Conservation (phyloP, 805 yeast species). For the Candida tallmaniae region DNA sequence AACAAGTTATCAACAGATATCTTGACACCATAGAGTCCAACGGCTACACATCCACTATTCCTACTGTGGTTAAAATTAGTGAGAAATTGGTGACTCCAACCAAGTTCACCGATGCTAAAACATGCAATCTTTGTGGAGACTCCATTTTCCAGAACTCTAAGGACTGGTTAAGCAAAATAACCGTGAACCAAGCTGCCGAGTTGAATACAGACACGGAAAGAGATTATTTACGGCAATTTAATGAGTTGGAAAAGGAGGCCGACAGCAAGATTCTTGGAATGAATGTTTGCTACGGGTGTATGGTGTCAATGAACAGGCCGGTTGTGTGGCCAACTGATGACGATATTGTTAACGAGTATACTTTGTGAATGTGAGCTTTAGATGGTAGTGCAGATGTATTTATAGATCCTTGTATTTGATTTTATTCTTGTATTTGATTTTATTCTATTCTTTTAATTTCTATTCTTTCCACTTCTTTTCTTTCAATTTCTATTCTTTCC, state of each 20-base stretch:
- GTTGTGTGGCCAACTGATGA: conserved; percentile 31
- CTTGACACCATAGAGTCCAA: conserved; percentile 62
- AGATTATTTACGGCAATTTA: conserved; percentile 14
- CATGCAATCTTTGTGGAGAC: conserved; percentile 56
- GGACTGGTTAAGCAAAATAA: conserved; percentile 64
- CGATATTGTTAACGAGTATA: conserved; percentile 45
- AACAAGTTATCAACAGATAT: conserved; percentile 72
- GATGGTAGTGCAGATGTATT: no score
- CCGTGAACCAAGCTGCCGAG: conserved; percentile 54
- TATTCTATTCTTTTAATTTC: no score
- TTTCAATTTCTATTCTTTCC: no score
- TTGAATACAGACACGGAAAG: conserved; percentile 38
- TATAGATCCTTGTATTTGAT: no score
- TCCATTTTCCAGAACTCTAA: conserved; percentile 54
- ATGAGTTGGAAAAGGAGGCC: not conserved
- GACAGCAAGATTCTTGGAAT: conserved; percentile 1
- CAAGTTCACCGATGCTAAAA: conserved; percentile 6
- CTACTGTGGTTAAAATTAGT: conserved; percentile 90
- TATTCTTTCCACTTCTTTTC: no score
- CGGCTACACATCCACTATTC: conserved; percentile 82
- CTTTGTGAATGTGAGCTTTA: no score
- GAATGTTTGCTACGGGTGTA: conserved; percentile 76
- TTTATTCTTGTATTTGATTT: no score
- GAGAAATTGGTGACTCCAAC: conserved; percentile 60
- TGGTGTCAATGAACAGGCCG: conserved; percentile 47